Evolutionary conservation across 495 filamentous ascomycete genomes (phyloP).

Genomic region (Podospora sp.): DNA sequence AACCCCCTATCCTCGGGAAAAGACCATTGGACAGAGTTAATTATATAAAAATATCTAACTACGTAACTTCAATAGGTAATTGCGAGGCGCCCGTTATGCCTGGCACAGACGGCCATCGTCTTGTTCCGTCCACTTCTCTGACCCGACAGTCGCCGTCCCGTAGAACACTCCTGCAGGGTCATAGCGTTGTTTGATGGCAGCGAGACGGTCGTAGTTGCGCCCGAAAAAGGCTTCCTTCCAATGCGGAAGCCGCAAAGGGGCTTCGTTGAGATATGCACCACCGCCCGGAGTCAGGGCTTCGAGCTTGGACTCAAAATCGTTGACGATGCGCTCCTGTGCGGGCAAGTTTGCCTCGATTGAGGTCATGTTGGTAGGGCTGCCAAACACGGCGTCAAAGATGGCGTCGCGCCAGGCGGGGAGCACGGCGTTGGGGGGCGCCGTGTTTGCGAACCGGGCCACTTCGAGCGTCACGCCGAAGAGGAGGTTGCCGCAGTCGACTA

Average conservation of each 20-base stretch:
- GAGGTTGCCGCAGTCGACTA: not conserved
- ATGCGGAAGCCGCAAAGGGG: not conserved
- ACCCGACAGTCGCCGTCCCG: not conserved
- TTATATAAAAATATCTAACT: no score
- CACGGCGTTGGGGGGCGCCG: not conserved
- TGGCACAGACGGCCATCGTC: not conserved
- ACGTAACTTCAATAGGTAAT: no score
- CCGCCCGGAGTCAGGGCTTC: not conserved
- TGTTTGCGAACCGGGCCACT: not conserved
- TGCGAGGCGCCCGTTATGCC: no score
- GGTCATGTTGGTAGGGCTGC: not conserved
- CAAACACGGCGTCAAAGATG: not conserved
- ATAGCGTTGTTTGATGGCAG: not conserved
- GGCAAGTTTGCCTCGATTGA: not conserved
- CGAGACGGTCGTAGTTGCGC: not conserved
- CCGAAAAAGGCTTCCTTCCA: not conserved
- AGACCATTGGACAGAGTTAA: no score
- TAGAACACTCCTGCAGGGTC: not conserved
- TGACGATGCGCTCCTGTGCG: not conserved
- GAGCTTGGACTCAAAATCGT: not conserved
- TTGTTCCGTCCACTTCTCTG: not conserved
- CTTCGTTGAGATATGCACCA: not conserved
- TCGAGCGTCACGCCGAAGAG: not conserved
- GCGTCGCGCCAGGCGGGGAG: not conserved
- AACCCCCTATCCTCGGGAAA: no score